Conservation (phyloP, 1,284 basidiomycete species). For the Cutaneotrichosporon cavernicola region DNA sequence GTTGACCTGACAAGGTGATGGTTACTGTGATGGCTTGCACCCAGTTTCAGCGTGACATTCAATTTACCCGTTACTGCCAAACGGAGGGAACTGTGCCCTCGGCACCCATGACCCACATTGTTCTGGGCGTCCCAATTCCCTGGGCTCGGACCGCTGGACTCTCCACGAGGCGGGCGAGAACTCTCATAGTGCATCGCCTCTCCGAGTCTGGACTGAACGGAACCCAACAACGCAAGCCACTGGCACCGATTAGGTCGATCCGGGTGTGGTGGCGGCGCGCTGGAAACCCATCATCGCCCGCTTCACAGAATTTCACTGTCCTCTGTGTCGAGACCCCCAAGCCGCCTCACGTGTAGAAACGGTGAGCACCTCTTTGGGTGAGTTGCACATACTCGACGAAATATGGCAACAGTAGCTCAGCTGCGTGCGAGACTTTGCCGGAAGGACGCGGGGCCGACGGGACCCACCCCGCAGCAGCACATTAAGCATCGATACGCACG, state of each 20-base stretch:
- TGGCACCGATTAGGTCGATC: no score
- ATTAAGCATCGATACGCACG: neutral
- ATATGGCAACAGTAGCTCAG: no score
- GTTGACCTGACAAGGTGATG: neutral
- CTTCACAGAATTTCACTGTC: no score
- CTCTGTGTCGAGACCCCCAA: no score
- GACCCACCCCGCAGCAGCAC: neutral
- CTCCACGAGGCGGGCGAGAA: neutral
- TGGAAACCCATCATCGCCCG: no score
- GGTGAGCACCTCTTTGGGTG: no score
- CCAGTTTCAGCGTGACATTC: neutral
- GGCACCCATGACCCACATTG: neutral
- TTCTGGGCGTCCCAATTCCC: neutral
- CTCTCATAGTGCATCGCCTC: neutral
- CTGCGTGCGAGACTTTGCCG: no score
- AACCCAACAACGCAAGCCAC: no score
- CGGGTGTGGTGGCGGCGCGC: no score
- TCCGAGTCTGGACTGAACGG: no score
- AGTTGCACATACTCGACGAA: no score
- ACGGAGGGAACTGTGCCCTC: neutral
- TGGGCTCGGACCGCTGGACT: neutral
- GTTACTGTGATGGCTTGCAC: neutral
- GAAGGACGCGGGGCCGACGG: neutral
- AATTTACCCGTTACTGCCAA: neutral
- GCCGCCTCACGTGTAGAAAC: no score